Base-by-base conservation (phyloP, 2,329 filamentous ascomycete genomes). In the Bretziella fagacearum region DNA sequence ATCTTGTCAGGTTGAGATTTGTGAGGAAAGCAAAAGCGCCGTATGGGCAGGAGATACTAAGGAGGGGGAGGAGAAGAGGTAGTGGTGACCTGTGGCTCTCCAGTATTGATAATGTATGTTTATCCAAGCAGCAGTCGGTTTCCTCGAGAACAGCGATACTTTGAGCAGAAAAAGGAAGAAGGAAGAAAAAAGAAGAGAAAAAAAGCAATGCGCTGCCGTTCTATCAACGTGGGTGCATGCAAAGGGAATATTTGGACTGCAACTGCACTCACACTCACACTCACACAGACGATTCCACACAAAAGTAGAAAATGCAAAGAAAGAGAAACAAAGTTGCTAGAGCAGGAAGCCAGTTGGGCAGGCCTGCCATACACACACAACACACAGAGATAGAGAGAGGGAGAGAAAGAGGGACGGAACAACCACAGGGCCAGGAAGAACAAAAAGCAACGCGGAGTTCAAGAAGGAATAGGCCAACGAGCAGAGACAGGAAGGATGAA, bases 351-450 rank as follows among this genome's bases (percentile, higher is more conserved):
- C 10, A n/a, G 10, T 30, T 30, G n/a, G n/a, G n/a, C n/a, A n/a
- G n/a, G n/a, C n/a, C n/a, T n/a, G n/a, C n/a, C n/a, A n/a, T n/a
- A 33, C 30, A 33, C n/a, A 30, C n/a, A 33, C 30, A 33, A 33
- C 30, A 11, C n/a, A 13, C n/a, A 33, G 18, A 15, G 18, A 33
- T 6, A 2, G 29, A 33, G 11, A 33, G 30, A 33, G 18, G n/a
- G 13, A 33, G 30, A 17, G 18, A 33, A 33, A 33, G 13, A 33
- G 18, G 30, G 30, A 17, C n/a, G n/a, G n/a, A 15, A 3, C n/a
- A n/a, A n/a, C n/a, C n/a, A n/a, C 26, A 27, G 15, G 23, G 15
- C 22, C 40, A 43, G 40, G 23, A 43, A 26, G 40, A 43, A 30
- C 40, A 43, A 20, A 13, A 39, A 39, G 15, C 22, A 39, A 22